Conservation (phyloP, 495 filamentous ascomycete species). For the Aspergillus baeticus region DNA sequence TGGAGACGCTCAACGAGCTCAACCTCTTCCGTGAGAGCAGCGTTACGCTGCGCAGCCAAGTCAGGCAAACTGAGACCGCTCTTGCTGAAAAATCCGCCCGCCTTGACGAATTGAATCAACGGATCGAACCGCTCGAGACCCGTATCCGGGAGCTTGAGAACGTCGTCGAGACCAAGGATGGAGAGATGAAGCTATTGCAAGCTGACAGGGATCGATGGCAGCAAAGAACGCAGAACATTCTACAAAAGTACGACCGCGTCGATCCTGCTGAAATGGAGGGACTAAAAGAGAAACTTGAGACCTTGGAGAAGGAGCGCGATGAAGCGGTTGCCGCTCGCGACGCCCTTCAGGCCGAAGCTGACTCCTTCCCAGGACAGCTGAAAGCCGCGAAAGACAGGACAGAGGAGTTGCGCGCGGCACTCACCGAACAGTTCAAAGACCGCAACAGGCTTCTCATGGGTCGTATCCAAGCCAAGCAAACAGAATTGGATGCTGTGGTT, state of each 20-base stretch:
- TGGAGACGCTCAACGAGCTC: constrained; percentile 90
- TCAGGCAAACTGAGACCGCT: constrained; percentile 71
- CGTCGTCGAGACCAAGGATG: constrained; percentile 73
- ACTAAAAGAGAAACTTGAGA: constrained; percentile 67
- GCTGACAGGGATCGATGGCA: constrained; percentile 90
- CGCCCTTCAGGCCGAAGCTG: constrained; percentile 53
- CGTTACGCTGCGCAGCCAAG: constrained; percentile 80
- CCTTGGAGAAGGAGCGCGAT: constrained; percentile 70
- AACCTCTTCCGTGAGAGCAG: constrained; percentile 94
- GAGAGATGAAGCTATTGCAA: constrained; percentile 79
- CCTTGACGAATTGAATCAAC: constrained; percentile 68
- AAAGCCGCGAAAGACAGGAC: constrained; percentile 49
- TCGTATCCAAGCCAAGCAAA: constrained; percentile 50
- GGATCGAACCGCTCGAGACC: constrained; percentile 79
- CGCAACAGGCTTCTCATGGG: constrained; percentile 50
- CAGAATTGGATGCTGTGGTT: constrained; percentile 39
- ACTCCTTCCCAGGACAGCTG: constrained; percentile 50
- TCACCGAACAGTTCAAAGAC: constrained; percentile 62
- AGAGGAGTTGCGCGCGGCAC: constrained; percentile 46
- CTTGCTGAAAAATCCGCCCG: constrained; percentile 71
- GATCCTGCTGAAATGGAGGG: constrained; percentile 89
- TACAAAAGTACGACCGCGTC: constrained; percentile 92
- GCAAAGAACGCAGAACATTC: constrained; percentile 87
- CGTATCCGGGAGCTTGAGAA: constrained; percentile 77
- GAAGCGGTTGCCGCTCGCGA: constrained; percentile 57